phyloP scores from a whole-genome alignment of 176 grass and related monocot species.

The Puya raimondii region DNA sequence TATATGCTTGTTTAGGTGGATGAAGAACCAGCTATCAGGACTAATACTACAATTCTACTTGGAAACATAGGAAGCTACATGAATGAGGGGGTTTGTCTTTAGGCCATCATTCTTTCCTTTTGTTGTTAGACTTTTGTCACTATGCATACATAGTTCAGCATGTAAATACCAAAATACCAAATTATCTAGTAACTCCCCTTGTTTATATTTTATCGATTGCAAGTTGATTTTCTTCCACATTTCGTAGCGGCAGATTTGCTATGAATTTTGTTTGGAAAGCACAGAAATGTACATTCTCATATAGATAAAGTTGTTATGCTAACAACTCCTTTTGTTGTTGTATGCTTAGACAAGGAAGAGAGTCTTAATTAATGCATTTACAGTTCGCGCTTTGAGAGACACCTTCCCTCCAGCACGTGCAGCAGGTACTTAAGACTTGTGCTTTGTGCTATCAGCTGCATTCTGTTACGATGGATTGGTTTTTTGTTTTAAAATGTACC shows the following conservation, averaged over 20 bases:
- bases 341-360: constrained; percentile 72
- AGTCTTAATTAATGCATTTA: constrained; percentile 98
- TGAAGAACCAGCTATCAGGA: constrained; percentile 93
- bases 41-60: constrained; percentile 95
- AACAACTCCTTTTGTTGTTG: constrained; percentile 10
- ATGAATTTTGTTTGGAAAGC: background rate
- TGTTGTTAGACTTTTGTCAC: background rate
- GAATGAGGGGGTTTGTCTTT: constrained; percentile 84
- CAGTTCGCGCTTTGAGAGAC: constrained; percentile 90
- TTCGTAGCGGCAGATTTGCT: too few species aligned
- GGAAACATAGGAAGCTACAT: constrained; percentile 95
- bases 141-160: background rate
- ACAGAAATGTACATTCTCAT: background rate
- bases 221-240: too few species aligned
- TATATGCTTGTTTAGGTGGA: constrained; percentile 50
- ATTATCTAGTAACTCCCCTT: background rate
- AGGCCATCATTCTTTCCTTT: constrained; percentile 17
- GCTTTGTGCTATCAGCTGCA: constrained; percentile 16
- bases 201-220: background rate
- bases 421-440: constrained; percentile 57
- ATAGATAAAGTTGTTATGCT: constrained; percentile 4
- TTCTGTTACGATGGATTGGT: background rate
- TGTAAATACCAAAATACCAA: constrained; percentile 13
- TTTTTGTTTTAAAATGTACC: background rate
- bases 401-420: constrained; percentile 93